Percentiles rank a stretch among this genome's conserved stretches.
Conservation (phyloP, 78 protist species). For the Diacronema lutheri region DNA sequence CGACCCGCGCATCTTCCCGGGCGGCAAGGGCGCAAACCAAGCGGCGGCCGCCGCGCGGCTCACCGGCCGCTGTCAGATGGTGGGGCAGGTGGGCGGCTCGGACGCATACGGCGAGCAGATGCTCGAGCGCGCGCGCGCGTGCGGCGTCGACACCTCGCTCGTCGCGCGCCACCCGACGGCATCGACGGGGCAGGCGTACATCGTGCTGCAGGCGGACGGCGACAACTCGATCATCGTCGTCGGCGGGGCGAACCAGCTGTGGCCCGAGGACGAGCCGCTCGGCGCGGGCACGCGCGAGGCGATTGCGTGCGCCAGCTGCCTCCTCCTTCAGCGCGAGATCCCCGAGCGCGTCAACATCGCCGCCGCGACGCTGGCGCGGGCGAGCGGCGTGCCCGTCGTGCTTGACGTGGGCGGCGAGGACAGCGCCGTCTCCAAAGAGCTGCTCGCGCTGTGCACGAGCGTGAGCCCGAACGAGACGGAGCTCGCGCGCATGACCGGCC, state of each 20-base stretch:
- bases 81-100: not conserved
- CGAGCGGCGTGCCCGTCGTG: constrained; percentile 2
- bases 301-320: not conserved
- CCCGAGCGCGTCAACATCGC: constrained; percentile 3
- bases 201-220: constrained; percentile 10
- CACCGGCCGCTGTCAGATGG: not conserved
- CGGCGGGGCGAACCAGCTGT: constrained; percentile 4
- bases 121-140: not conserved
- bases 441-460: not conserved
- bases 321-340: constrained; percentile 28
- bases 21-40: constrained; percentile 39
- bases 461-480: constrained; percentile 9
- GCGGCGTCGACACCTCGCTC: not conserved
- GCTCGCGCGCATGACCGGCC: not conserved
- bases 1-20: not conserved
- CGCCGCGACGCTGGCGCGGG: not conserved
- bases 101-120: not conserved
- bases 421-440: not conserved
- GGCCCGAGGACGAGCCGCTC: not conserved
- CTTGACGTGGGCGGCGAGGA: constrained; percentile 27
- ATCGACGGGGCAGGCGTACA: constrained; percentile 2
- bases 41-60: constrained; percentile 21
- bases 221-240: not conserved
- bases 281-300: too few species aligned
- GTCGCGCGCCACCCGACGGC: not conserved